Evolutionary conservation across 2,329 filamentous ascomycete genomes (phyloP), one percentile per base, ranked within the genome.

Genomic region (Epichloe aotearoae): DNA sequence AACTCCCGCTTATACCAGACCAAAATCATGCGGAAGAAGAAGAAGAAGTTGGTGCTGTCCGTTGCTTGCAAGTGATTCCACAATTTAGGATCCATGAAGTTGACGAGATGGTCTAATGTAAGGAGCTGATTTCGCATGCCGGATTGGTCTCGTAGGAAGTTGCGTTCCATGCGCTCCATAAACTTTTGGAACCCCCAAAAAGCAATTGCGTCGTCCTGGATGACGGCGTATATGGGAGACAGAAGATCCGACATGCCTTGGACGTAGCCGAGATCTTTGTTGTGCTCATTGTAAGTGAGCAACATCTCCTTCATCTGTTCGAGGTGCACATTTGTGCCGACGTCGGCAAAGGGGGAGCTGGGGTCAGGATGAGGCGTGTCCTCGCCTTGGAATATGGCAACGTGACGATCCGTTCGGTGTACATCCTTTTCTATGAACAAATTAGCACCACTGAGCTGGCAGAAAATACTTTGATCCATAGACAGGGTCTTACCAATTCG

Each of bases 241-340:
- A 98, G 79, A 1, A 98, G 79, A 66, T 98, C 93, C 12, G 89
- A 96, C 93, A 98, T 98, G 54, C 93, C 93, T 71, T 98, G 93
- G 1, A 98, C 93, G 63, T 98, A 98, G 46, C 94, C 93, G 3
- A 98, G 77, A 52, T 93, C 88, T 53, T 83, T 86, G 70, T 98
- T 98, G 69, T 94, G 94, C 69, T 98, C 93, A 64, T 98, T 97
- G 67, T 98, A 98, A 0, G 93, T 97, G 17, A 98, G 76, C 1
- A 98, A 82, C 87, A 98, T 95, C 65, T 98, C 93, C 70, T 98
- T 98, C 80, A 98, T 87, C 71, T 98, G 93, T 68, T 98, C 93
- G 56, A 98, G 78, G 66, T 98, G 93, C 5, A 96, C 90, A 61
- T 98, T 98, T 45, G 93, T 98, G 55, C 93, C 93, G 4, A 83